phyloP scores from a whole-genome alignment of 1,284 basidiomycete genomes.

The Neonothopanus nambi region DNA sequence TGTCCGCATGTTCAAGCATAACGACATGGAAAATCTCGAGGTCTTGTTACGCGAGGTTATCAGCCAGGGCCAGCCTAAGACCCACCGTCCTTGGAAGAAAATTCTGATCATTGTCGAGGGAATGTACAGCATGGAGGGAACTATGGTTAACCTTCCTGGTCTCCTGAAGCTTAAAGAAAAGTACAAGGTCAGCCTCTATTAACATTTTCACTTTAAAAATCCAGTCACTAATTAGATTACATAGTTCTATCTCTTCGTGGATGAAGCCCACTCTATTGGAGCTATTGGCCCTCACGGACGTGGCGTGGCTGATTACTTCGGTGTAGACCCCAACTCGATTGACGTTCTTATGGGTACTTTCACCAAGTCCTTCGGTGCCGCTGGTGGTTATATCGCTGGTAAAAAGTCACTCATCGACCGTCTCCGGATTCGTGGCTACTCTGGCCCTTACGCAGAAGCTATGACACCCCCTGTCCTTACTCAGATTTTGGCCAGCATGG shows the following conservation, averaged over 20 bases:
- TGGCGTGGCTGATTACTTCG: constrained; percentile 96
- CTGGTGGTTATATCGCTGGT: constrained; percentile 94
- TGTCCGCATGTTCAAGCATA: constrained; percentile 96
- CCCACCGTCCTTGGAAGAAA: constrained; percentile 98
- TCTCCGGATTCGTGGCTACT: constrained; percentile 82
- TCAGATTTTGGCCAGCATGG: constrained; percentile 92
- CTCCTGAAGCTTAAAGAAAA: constrained; percentile 89
- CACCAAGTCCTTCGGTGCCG: constrained; percentile 98
- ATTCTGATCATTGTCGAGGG: constrained; percentile 96
- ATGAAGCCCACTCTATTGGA: constrained; percentile 98
- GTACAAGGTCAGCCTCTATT: constrained; percentile 76
- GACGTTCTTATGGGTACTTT: constrained; percentile 99
- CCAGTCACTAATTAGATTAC: background rate
- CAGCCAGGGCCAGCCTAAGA: constrained; percentile 96
- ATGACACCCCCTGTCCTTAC: constrained; percentile 91
- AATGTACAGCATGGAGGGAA: constrained; percentile 98
- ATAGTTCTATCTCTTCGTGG: constrained; percentile 94
- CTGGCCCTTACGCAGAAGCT: constrained; percentile 87
- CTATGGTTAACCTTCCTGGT: constrained; percentile 81
- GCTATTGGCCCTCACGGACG: constrained; percentile 93
- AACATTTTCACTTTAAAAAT: background rate
- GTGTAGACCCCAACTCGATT: constrained; percentile 76
- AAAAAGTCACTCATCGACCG: constrained; percentile 79
- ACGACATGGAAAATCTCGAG: constrained; percentile 88
- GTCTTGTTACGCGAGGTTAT: constrained; percentile 86